phyloP scores from a whole-genome alignment of 2,329 filamentous ascomycete genomes.

The Nothophaeocryptopus gaeumannii region DNA sequence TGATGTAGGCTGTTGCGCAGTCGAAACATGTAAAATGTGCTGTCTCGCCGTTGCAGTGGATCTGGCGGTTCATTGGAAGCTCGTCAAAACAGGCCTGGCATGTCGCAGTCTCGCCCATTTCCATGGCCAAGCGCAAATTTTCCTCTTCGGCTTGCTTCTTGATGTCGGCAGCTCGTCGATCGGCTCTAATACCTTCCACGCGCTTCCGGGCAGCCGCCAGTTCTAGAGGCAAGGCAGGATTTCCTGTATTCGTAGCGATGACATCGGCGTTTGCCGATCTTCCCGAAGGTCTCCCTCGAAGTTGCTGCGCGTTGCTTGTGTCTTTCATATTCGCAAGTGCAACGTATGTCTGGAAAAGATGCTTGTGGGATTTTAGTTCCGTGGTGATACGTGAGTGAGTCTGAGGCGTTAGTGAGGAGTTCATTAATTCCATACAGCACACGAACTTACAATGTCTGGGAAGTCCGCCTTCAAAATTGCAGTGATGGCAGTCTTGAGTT shows the following conservation, averaged over 20 bases:
- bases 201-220: constrained; percentile 35
- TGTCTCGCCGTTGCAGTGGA: constrained; percentile 60
- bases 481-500: constrained; percentile 21
- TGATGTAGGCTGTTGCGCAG: constrained; percentile 65
- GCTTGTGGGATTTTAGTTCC: constrained; percentile 28
- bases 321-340: constrained; percentile 29
- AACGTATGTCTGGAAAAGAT: constrained; percentile 40
- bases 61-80: constrained; percentile 63
- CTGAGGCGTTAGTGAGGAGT: no score
- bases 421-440: no score
- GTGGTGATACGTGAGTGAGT: constrained; percentile 30
- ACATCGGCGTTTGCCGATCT: constrained; percentile 22
- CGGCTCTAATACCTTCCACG: constrained; percentile 19
- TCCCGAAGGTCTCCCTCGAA: constrained; percentile 19
- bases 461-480: constrained; percentile 44
- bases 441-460: constrained; percentile 33
- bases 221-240: constrained; percentile 30
- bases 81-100: constrained; percentile 67
- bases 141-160: constrained; percentile 34
- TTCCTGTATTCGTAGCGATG: constrained; percentile 25
- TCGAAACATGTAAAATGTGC: constrained; percentile 67
- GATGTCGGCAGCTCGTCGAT: constrained; percentile 20
- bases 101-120: constrained; percentile 57
- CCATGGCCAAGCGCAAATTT: constrained; percentile 35
- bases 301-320: constrained; percentile 5